Percentiles rank a stretch among this genome's conserved stretches.
Conservation (phyloP, 208 protist genomes). For the Crithidia brevicula region DNA sequence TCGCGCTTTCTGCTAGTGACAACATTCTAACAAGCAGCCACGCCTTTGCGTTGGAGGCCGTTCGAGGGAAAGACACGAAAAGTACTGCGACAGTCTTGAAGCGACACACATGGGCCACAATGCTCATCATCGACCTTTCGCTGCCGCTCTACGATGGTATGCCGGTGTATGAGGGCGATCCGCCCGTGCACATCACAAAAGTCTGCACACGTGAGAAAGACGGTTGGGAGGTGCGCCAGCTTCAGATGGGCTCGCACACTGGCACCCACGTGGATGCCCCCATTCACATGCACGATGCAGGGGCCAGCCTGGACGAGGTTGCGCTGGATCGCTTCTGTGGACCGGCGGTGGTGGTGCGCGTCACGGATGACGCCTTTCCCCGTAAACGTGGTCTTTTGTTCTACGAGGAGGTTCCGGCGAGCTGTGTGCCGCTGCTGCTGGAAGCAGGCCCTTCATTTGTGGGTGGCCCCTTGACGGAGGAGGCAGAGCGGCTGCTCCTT, state of each 20-base stretch:
- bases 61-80: too few species aligned
- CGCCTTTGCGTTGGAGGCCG: too few species aligned
- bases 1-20: too few species aligned
- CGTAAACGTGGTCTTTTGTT: slow-evolving; percentile 36
- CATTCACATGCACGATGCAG: slow-evolving; percentile 51
- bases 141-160: slow-evolving; percentile 42
- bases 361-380: slow-evolving; percentile 19
- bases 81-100: too few species aligned
- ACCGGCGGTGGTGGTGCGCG: slow-evolving; percentile 25
- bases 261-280: slow-evolving; percentile 58
- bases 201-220: slow-evolving; percentile 40
- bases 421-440: slow-evolving; percentile 22
- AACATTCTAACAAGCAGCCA: too few species aligned
- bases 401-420: slow-evolving; percentile 20
- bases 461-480: slow-evolving; percentile 38
- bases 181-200: slow-evolving; percentile 38
- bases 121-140: slow-evolving; percentile 48
- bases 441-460: slow-evolving; percentile 36
- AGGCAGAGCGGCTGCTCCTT: slow-evolving; percentile 39
- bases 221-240: slow-evolving; percentile 51
- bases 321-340: slow-evolving; percentile 43
- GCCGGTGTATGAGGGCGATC: slow-evolving; percentile 52
- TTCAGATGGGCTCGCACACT: slow-evolving; percentile 47
- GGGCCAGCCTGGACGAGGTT: slow-evolving; percentile 40
- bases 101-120: too few species aligned